Base-by-base conservation (phyloP, 148 eudicot species). In the Rhododendron ovatum region DNA sequence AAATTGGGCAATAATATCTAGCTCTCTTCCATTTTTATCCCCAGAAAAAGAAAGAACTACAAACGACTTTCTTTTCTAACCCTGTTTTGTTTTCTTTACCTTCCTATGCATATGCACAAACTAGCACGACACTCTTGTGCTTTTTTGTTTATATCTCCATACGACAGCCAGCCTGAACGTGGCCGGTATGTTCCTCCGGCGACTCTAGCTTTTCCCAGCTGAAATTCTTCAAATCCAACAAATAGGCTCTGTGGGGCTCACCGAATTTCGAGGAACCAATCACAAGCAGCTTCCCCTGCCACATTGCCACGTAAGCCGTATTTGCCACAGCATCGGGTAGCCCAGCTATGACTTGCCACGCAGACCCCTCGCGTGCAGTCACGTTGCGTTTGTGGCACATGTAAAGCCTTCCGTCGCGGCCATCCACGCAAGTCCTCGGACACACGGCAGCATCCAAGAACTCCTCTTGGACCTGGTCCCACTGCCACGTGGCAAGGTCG, bases 91-190 rank as follows among this genome's bases (percentile, higher is more conserved):
- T 24, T 63, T 63, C 30, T 24, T 24, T 63, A 17, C 7, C 63
- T 57, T 4, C 24, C 7, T 57, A 11, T 71, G 37, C 35, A 30
- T 71, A 69, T 69, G 35, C 15, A 26, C 15, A 28, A 5, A 28
- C 20, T 4, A 73, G 43, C 5, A 35, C 7, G 5, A 74, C 17
- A 22, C 9, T 35, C 9, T 35, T 37, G 24, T 1, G 30, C 30
- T 30, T 30, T 45, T n/a, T 22, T 2, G 26, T 17, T 89, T 81
- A 96, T 43, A 95, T 84, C 41, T 94, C 93, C 84, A 97, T 5
- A 55, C 90, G 89, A 84, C 98, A 94, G 18, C 95, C 95, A 10
- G 94, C 86, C 84, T 93, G 98, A 82, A 95, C 98, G 85, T 93
- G 93, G 35, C 98, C 98, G 24, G 86, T 78, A 81, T 86, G 93